Evolutionary conservation across 306 rosid species (phyloP).

Genomic region (Neltuma alba): DNA sequence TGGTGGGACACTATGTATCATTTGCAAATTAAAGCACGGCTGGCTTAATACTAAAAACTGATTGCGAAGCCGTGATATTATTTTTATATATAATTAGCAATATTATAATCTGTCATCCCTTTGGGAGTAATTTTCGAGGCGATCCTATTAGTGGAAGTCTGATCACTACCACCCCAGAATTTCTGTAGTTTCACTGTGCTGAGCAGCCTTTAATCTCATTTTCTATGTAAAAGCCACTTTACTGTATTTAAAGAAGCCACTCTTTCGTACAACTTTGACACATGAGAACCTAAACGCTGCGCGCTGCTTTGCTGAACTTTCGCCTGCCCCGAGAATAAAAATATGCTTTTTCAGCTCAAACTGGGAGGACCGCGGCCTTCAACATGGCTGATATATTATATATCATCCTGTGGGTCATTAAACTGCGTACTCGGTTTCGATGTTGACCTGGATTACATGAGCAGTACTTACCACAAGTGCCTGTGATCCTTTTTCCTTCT

Average conservation of each 20-base stretch:
- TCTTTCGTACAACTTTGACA: slow-evolving; percentile 25
- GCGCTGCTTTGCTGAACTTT: neutral
- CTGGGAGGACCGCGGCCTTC: slow-evolving; percentile 10
- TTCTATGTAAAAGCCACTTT: slow-evolving; percentile 22
- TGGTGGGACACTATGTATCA: slow-evolving; percentile 7
- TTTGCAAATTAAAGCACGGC: neutral
- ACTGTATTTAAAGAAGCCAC: slow-evolving; percentile 13
- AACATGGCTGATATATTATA: neutral
- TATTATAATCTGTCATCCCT: neutral
- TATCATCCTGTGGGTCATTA: slow-evolving; percentile 2
- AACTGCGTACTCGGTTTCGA: neutral
- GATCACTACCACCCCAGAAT: slow-evolving; percentile 31
- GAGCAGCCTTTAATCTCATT: slow-evolving; percentile 28
- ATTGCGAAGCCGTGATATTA: neutral
- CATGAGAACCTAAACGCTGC: neutral
- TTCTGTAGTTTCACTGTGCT: slow-evolving; percentile 31
- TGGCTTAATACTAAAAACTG: neutral
- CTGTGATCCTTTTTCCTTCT: too few relatives aligned
- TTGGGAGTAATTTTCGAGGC: neutral
- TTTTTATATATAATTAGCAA: neutral
- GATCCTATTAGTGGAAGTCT: slow-evolving; percentile 13
- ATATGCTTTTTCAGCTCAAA: slow-evolving; percentile 14
- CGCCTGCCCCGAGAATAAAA: neutral
- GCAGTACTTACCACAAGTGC: neutral
- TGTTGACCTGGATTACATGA: neutral